Conservation (phyloP, 164 flowering plant genomes). For the Umbellularia californica region DNA sequence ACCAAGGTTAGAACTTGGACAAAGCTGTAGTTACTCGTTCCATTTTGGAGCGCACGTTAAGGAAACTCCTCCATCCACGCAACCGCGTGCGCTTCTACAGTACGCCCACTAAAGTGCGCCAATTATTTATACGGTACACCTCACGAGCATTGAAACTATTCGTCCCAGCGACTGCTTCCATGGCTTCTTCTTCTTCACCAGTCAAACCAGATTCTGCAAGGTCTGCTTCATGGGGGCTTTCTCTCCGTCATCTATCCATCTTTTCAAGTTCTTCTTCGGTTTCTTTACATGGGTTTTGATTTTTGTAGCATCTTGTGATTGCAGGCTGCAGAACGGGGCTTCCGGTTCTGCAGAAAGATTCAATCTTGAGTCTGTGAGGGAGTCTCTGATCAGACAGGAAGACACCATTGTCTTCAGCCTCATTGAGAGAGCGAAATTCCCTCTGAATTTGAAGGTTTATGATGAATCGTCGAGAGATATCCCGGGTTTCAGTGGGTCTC, state of each 20-base stretch:
- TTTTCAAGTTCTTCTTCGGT: not conserved
- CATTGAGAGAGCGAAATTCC: constrained; percentile 67
- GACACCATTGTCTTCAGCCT: constrained; percentile 68
- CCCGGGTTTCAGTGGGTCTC: constrained; percentile 36
- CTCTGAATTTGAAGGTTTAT: constrained; percentile 51
- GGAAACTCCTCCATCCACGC: too few relatives aligned
- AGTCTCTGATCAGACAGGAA: constrained; percentile 62
- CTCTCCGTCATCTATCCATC: not conserved
- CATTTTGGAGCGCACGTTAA: too few relatives aligned
- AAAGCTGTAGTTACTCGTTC: too few relatives aligned
- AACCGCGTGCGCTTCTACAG: too few relatives aligned
- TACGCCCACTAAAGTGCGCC: too few relatives aligned
- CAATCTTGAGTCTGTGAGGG: constrained; percentile 49
- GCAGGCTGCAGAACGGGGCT: constrained; percentile 1
- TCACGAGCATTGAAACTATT: not conserved
- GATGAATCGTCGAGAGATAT: constrained; percentile 10
- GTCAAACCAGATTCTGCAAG: not conserved
- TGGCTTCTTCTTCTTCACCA: not conserved
- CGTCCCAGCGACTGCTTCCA: not conserved
- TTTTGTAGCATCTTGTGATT: not conserved
- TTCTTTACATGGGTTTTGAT: constrained; percentile 3
- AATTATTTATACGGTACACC: not conserved
- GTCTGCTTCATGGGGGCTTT: not conserved
- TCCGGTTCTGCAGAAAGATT: constrained; percentile 9
- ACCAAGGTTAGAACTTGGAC: too few relatives aligned